Base-by-base conservation (phyloP, 495 filamentous ascomycete species). In the Glutinoglossum americanum region DNA sequence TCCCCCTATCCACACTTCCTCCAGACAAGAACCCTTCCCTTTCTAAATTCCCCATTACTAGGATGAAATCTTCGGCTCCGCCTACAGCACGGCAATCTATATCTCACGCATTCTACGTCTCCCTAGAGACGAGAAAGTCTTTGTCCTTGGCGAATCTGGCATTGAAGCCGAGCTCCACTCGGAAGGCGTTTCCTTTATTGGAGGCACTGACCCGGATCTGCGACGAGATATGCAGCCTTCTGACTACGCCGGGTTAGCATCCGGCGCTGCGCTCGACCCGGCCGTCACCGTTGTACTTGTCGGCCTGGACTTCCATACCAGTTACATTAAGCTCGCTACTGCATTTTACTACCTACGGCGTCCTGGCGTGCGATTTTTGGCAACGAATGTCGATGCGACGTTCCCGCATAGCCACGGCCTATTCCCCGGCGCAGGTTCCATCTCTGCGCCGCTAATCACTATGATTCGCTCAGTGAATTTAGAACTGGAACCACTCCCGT, bases 21-120 rank as follows among this genome's bases (percentile, higher is more conserved):
- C 32, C 1, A 11, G 23, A 11, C n/a, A 8, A 15, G 35, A 3
- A 19, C 6, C 33, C 33, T 9, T 41, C 25, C 26, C 35, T 58
- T 32, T 21, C 41, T 21, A 45, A 51, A 9, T 59, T 57, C 60
- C 44, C 61, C 39, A 44, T 0, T 59, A 45, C 41, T 62, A 82
- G 80, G 86, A 96, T 68, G 93, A 99, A 71, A 85, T 98, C 65
- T 97, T 97, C 69, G 87, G 84, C 59, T 96, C 89, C 26, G 83
- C 89, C 58, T 98, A 97, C 76, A 92, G 85, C 64, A 77, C 90
- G 51, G 87, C 92, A 57, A 82, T 97, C 67, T 98, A 97, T 74
- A 95, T 98, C 67, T 87, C 89, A 1, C 85, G 89, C 59, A 92
- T 97, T 66, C 75, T 97, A 51, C 73, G 81, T 48, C 80, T 95